Base-by-base conservation (phyloP, 768 basidiomycete species). In the Kwoniella sp. region DNA sequence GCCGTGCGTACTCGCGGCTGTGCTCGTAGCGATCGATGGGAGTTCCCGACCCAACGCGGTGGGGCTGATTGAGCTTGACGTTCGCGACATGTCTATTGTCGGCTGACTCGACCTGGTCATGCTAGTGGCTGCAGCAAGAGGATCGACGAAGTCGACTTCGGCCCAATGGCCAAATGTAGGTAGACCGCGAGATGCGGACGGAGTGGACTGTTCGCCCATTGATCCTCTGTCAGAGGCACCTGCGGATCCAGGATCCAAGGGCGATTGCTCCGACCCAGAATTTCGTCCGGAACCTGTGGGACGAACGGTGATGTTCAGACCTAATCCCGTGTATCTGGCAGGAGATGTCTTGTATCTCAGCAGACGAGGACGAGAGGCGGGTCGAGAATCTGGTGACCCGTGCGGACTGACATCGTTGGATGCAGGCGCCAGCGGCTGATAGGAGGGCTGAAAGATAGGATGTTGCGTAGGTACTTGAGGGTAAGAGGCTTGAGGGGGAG, bases 261-360 rank as follows among this genome's bases (percentile, higher is more conserved):
- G 37, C 0, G 51, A 58, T n/a, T 25, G 26, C 11, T 58, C 58
- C 0, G 51, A 48, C 12, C 62, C 63, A 7, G 52, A 50, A 25
- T 59, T 52, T 37, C 58, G 57, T 20, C 60, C 55, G 13, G 57
- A 59, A 8, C 31, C 54, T 13, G 54, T 73, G 2, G 62, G 45
- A 11, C 71, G 61, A 13, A 75, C 70, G n/a, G 48, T 54, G 50
- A 75, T 71, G 17, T 73, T 55, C 28, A 75, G 56, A 4, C 74
- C 74, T 4, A 75, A 53, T 17, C 70, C 74, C 2, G 60, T 64
- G 20, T 61, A 56, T 25, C 68, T 28, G 1, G 71, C 71, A 1
- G 73, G 73, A 5, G 71, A 68, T n/a, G 68, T 70, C 50, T 72
- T 72, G 60, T 76, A 76, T 23, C 74, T 63, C 23, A 70, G 41